Evolutionary conservation across 176 grass and related monocot species (phyloP).

Genomic region (Rhynchospora tenuis): DNA sequence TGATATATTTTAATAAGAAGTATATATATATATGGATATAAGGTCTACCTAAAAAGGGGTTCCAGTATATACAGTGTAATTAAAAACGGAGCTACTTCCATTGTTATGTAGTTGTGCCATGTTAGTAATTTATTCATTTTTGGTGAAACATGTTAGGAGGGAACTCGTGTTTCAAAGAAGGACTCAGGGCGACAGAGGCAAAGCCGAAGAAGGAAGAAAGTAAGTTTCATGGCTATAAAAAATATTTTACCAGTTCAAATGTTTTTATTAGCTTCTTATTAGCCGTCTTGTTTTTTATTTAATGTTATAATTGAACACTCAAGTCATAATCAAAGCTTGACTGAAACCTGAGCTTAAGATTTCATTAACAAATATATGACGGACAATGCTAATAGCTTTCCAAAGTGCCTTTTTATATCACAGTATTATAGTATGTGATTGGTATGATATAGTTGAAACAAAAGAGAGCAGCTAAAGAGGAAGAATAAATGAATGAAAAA

Average conservation of each 20-base stretch:
- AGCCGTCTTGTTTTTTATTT: background rate
- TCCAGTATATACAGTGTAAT: background rate
- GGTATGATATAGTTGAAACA: background rate
- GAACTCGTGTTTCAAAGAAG: conserved; percentile 39
- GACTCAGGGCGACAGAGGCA: conserved; percentile 75
- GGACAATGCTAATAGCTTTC: conserved; percentile 10
- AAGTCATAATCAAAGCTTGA: background rate
- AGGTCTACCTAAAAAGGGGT: background rate
- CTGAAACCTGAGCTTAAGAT: conserved; percentile 23
- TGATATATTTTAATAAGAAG: background rate
- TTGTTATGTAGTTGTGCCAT: background rate
- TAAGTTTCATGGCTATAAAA: background rate
- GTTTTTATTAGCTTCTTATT: conserved; percentile 16
- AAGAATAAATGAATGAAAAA: conserved; percentile 15
- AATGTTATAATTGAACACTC: conserved; percentile 28
- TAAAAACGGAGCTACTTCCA: background rate
- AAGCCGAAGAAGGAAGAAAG: conserved; percentile 61
- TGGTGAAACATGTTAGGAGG: conserved; percentile 42
- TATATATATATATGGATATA: background rate
- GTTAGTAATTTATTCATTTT: background rate
- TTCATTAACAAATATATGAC: background rate
- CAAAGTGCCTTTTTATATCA: background rate
- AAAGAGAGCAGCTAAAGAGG: background rate
- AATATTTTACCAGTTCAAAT: background rate
- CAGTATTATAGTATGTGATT: background rate